These are phyloP conservation scores for Penicillium rolfsii DNA, from an alignment of 2,329 filamentous ascomycete genomes.

Conservation along the genomic window DNA sequence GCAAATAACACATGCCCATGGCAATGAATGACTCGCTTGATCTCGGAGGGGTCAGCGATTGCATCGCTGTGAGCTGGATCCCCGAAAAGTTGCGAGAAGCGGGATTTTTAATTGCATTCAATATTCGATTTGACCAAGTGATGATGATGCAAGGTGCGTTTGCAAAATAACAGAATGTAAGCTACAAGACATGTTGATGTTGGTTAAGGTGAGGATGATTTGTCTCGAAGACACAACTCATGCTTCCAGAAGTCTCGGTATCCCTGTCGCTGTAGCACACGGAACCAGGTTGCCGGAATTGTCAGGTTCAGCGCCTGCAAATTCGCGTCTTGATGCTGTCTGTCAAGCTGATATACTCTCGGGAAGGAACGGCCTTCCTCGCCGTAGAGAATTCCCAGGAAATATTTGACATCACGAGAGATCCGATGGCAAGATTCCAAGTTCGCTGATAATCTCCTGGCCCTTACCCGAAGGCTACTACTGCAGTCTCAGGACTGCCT, in stretches of 20 bases:
- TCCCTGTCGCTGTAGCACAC: constrained; percentile 92
- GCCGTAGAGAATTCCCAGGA: constrained; percentile 69
- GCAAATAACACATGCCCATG: constrained; percentile 90
- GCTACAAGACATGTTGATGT: constrained; percentile 54
- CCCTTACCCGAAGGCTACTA: background rate
- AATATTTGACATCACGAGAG: background rate
- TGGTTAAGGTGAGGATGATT: background rate
- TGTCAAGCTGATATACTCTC: constrained; percentile 79
- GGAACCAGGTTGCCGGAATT: constrained; percentile 90
- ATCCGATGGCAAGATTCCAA: background rate
- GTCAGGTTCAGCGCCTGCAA: constrained; percentile 98
- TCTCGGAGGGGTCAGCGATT: constrained; percentile 78
- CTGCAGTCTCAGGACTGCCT: background rate
- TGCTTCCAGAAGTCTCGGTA: constrained; percentile 98
- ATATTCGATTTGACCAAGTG: constrained; percentile 84
- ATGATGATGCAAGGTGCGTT: constrained; percentile 88
- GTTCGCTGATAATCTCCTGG: background rate
- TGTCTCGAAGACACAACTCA: constrained; percentile 55
- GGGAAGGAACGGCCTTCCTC: constrained; percentile 95
- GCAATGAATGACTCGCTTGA: constrained; percentile 92
- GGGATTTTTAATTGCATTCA: constrained; percentile 84
- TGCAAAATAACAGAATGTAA: constrained; percentile 91
- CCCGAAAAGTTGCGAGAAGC: constrained; percentile 96
- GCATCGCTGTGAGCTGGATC: constrained; percentile 78
- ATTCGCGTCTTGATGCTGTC: constrained; percentile 98